phyloP scores from a whole-genome alignment of 2,329 filamentous ascomycete species.

The Coniochaeta sp. region DNA sequence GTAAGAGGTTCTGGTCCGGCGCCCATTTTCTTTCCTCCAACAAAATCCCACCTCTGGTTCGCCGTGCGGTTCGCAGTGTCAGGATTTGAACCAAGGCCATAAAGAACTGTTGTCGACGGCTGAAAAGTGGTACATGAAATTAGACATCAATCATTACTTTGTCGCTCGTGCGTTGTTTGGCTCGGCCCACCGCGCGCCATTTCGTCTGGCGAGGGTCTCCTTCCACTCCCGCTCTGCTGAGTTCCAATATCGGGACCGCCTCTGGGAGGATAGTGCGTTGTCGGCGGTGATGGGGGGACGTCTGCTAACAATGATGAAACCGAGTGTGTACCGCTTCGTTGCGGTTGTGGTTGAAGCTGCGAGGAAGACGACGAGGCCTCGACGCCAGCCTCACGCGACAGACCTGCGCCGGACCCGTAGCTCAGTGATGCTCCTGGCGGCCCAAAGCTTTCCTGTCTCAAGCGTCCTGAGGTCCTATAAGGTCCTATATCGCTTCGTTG shows the following conservation, averaged over 20 bases:
- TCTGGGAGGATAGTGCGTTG: conserved; percentile 5
- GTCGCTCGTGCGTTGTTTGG: conserved; percentile 20
- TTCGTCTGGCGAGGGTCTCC: conserved; percentile 26
- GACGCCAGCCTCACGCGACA: conserved; percentile 22
- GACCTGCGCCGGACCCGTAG: conserved; percentile 20
- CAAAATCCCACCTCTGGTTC: background rate
- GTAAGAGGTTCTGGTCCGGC: background rate
- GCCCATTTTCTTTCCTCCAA: background rate
- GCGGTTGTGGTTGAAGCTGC: conserved; percentile 11
- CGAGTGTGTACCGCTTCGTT: conserved; percentile 27
- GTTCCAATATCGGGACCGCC: conserved; percentile 16
- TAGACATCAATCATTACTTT: conserved; percentile 21
- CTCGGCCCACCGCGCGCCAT: conserved; percentile 23
- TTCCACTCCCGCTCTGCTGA: conserved; percentile 12
- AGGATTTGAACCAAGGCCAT: background rate
- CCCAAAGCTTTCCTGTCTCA: conserved; percentile 19
- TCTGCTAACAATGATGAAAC: conserved; percentile 37
- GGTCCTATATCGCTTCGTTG: conserved; percentile 58
- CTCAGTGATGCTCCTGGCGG: conserved; percentile 29
- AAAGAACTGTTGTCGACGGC: conserved; percentile 8
- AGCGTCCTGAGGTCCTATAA: conserved; percentile 26
- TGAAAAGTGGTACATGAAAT: conserved; percentile 19
- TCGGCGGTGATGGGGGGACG: conserved; percentile 21
- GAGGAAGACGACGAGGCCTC: conserved; percentile 17
- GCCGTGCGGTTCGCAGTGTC: background rate